Percentiles rank a stretch among this genome's conserved stretches.
phyloP scores from a whole-genome alignment of 495 filamentous ascomycete species.

The Recurvomyces mirabilis region DNA sequence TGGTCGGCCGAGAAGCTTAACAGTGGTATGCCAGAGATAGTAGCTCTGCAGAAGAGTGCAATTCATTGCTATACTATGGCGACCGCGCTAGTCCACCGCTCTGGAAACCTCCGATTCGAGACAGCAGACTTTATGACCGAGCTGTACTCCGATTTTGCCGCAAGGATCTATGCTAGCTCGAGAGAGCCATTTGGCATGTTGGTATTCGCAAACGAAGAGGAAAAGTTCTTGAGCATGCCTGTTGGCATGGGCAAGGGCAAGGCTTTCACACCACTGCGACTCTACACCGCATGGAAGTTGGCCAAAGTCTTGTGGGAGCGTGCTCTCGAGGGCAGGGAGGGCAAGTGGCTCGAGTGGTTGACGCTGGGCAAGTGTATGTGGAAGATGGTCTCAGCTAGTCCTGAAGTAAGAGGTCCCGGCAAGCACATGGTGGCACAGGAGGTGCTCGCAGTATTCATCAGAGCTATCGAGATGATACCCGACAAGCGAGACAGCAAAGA shows the following conservation, averaged over 20 bases:
- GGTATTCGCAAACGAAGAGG: constrained; percentile 41
- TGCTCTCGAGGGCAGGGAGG: constrained; percentile 61
- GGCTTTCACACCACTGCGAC: constrained; percentile 59
- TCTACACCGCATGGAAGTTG: constrained; percentile 77
- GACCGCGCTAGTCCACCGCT: constrained; percentile 56
- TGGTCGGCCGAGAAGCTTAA: constrained; percentile 98
- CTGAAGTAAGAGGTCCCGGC: constrained; percentile 24
- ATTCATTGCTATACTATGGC: constrained; percentile 95
- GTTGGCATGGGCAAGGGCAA: constrained; percentile 63
- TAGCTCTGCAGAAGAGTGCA: constrained; percentile 62
- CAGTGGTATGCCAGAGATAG: constrained; percentile 63
- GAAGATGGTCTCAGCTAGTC: constrained; percentile 70
- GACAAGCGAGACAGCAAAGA: constrained; percentile 63
- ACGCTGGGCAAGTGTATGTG: constrained; percentile 90
- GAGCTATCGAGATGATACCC: constrained; percentile 67
- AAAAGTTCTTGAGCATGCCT: constrained; percentile 61
- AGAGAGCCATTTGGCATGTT: constrained; percentile 83
- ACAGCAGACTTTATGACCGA: constrained; percentile 60
- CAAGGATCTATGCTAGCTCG: constrained; percentile 80
- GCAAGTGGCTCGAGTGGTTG: constrained; percentile 80
- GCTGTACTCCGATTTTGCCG: constrained; percentile 81
- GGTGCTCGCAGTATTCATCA: constrained; percentile 58
- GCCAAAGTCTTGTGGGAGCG: constrained; percentile 67
- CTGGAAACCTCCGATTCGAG: constrained; percentile 49
- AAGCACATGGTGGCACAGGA: constrained; percentile 37